Conservation (phyloP, 306 rosid species). For the Luffa aegyptiaca region DNA sequence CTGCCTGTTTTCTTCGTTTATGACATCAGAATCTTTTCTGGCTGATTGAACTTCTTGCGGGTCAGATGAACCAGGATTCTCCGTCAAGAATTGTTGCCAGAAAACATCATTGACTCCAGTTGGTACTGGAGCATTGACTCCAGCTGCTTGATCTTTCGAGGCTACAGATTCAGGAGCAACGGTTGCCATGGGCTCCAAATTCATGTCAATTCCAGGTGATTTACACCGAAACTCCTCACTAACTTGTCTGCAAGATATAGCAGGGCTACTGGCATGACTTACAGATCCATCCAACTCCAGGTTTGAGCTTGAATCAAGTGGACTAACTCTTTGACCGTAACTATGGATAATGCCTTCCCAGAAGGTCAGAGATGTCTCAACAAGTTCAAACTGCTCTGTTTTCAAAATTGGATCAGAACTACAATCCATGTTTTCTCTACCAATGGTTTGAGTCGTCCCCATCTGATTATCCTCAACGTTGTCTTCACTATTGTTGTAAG, state of each 20-base stretch:
- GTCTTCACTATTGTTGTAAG: constrained; percentile 24
- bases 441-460: constrained; percentile 24
- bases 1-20: constrained; percentile 41
- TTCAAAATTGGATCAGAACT: constrained; percentile 9
- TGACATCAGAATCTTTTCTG: constrained; percentile 38
- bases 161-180: constrained; percentile 19
- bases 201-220: constrained; percentile 53
- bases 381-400: constrained; percentile 35
- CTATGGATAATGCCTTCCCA: constrained; percentile 50
- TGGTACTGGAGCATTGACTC: constrained; percentile 16
- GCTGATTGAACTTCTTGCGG: constrained; percentile 53
- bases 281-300: constrained; percentile 44
- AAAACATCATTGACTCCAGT: constrained; percentile 56
- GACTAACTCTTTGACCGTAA: constrained; percentile 16
- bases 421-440: constrained; percentile 20
- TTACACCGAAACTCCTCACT: constrained; percentile 30
- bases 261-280: constrained; percentile 34
- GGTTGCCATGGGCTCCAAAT: constrained; percentile 37
- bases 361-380: constrained; percentile 46
- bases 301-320: constrained; percentile 19
- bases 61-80: constrained; percentile 63
- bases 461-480: constrained; percentile 28
- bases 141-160: constrained; percentile 27
- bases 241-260: constrained; percentile 31
- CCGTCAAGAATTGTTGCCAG: constrained; percentile 85